These are phyloP conservation scores for Pseudogymnoascus sp. DNA, from an alignment of 2,329 filamentous ascomycete genomes.

Conservation along the genomic window DNA sequence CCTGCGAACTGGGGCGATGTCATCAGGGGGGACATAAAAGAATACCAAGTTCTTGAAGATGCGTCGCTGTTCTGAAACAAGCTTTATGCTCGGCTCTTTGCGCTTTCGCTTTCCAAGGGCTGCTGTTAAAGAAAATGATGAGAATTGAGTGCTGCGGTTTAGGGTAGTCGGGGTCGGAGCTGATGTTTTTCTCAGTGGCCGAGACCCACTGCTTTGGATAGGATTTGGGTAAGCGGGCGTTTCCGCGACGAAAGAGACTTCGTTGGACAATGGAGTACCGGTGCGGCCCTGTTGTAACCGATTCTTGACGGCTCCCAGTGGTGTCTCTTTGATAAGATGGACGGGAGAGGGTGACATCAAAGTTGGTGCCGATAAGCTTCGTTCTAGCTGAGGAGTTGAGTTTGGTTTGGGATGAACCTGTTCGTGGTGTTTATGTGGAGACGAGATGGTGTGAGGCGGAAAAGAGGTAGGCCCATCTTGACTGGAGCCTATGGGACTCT, in stretches of 20 bases:
- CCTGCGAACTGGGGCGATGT: constrained; percentile 58
- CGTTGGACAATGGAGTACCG: background rate
- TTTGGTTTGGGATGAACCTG: background rate
- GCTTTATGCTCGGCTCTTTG: constrained; percentile 33
- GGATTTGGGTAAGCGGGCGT: constrained; percentile 20
- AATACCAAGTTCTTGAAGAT: constrained; percentile 57
- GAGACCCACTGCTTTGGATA: constrained; percentile 20
- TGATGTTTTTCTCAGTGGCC: constrained; percentile 5
- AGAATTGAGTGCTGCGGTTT: background rate
- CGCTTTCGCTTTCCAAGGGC: constrained; percentile 38
- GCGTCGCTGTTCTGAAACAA: constrained; percentile 44
- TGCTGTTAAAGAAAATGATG: background rate
- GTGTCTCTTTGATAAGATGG: constrained; percentile 9
- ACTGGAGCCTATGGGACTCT: constrained; percentile 16
- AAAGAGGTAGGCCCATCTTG: constrained; percentile 18
- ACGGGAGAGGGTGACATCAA: background rate
- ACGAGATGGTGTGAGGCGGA: constrained; percentile 28
- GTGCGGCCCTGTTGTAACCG: background rate
- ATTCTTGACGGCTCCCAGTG: background rate
- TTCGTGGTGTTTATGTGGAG: constrained; percentile 33
- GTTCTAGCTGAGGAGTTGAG: background rate
- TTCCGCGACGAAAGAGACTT: constrained; percentile 11
- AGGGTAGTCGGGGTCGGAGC: constrained; percentile 22
- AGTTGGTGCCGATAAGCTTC: constrained; percentile 11
- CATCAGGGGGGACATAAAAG: constrained; percentile 76